Evolutionary conservation across 2,329 filamentous ascomycete species (phyloP).

Genomic region (Aplosporella prunicola): DNA sequence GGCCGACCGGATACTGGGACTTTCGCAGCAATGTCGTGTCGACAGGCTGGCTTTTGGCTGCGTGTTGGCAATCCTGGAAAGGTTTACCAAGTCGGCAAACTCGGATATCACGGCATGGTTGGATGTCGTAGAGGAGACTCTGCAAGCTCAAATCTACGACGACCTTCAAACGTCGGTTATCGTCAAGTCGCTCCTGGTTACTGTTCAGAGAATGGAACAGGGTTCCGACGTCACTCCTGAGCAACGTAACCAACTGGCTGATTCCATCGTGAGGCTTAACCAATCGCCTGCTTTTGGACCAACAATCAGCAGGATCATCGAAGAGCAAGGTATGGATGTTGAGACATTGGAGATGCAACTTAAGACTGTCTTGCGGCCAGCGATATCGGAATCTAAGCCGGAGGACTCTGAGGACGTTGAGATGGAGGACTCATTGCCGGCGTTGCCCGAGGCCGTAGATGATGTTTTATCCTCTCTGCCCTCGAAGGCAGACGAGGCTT

Average conservation of each 20-base stretch:
- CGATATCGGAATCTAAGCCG: conserved; percentile 15
- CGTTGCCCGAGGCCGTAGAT: conserved; percentile 10
- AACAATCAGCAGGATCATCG: conserved; percentile 57
- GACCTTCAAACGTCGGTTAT: conserved; percentile 55
- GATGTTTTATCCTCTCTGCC: conserved; percentile 14
- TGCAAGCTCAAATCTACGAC: conserved; percentile 51
- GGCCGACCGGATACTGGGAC: conserved; percentile 48
- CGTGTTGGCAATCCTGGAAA: conserved; percentile 43
- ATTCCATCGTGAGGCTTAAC: conserved; percentile 22
- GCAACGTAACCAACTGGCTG: conserved; percentile 23
- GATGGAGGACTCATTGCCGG: conserved; percentile 35
- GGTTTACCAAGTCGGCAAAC: conserved; percentile 3
- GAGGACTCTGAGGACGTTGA: conserved; percentile 36
- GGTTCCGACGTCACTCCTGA: conserved; percentile 43
- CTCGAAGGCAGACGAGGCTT: conserved; percentile 20
- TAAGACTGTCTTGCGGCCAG: conserved; percentile 54
- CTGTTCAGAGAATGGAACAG: conserved; percentile 49
- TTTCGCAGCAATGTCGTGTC: conserved; percentile 56
- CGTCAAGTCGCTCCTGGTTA: conserved; percentile 55
- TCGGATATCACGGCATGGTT: conserved; percentile 3
- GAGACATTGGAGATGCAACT: conserved; percentile 66
- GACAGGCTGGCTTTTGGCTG: conserved; percentile 64
- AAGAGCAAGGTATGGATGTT: conserved; percentile 60
- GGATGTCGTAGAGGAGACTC: conserved; percentile 48
- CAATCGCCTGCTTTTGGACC: conserved; percentile 32